Conservation (phyloP, 371 early-diverging fungal genomes). For the Mortierella sp. region DNA sequence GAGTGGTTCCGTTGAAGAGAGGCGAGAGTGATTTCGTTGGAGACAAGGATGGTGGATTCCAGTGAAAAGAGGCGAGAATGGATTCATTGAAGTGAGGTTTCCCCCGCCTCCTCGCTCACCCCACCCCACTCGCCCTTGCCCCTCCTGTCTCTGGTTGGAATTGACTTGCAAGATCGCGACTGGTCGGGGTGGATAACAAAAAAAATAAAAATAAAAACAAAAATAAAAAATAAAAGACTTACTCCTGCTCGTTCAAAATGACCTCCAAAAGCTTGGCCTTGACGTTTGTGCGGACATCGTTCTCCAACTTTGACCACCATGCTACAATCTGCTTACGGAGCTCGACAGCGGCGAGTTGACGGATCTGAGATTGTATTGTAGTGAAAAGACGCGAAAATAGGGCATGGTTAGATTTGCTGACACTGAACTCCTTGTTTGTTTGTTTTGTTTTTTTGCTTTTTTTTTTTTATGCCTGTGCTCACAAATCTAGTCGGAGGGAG, state of each 20-base stretch:
- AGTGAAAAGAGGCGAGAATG: too few species aligned
- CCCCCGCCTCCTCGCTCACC: too few species aligned
- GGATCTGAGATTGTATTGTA: slow-evolving; percentile 61
- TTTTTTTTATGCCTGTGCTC: slow-evolving; percentile 10
- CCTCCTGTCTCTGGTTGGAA: too few species aligned
- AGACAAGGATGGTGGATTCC: too few species aligned
- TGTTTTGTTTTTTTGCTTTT: neutral
- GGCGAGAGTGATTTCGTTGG: too few species aligned
- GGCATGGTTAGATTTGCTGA: slow-evolving; percentile 17
- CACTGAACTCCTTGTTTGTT: slow-evolving; percentile 57
- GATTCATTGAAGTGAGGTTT: too few species aligned
- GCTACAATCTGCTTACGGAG: slow-evolving; percentile 82
- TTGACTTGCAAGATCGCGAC: neutral
- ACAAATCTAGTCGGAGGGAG: too few species aligned
- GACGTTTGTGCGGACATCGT: slow-evolving; percentile 65
- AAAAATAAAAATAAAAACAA: neutral
- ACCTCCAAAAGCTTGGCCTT: slow-evolving; percentile 76
- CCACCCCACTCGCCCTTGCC: too few species aligned
- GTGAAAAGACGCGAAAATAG: neutral
- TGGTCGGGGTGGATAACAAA: neutral
- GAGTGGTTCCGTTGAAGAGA: too few species aligned
- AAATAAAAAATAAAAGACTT: slow-evolving; percentile 25
- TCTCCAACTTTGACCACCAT: slow-evolving; percentile 79
- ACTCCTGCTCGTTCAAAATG: slow-evolving; percentile 80
- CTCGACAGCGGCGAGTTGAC: slow-evolving; percentile 92